Conservation (phyloP, 2,329 filamentous ascomycete species). For the Thielaviopsis euricoi region DNA sequence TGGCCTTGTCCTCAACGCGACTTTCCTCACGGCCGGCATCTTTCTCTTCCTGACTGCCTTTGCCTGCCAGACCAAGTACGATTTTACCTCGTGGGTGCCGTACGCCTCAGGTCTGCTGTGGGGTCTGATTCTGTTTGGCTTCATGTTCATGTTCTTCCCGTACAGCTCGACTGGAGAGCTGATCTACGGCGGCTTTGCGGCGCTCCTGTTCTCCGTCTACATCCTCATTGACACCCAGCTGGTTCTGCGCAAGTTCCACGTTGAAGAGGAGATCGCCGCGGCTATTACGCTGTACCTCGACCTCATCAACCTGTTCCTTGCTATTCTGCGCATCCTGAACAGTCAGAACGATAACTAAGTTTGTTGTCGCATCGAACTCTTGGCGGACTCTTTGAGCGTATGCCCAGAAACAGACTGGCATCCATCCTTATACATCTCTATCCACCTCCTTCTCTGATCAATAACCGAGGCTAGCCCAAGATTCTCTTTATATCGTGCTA, state of each 20-base stretch:
- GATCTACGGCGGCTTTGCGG: constrained; percentile 64
- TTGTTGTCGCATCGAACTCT: no score
- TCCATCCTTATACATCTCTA: neutral
- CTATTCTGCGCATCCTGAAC: constrained; percentile 90
- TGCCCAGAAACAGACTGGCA: neutral
- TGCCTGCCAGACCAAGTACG: constrained; percentile 94
- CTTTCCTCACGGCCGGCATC: constrained; percentile 71
- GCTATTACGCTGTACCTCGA: constrained; percentile 91
- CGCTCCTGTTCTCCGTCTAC: constrained; percentile 84
- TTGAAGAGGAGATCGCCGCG: constrained; percentile 94
- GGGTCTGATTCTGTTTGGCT: constrained; percentile 80
- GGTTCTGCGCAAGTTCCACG: constrained; percentile 87
- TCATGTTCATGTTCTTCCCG: constrained; percentile 83
- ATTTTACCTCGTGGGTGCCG: constrained; percentile 94
- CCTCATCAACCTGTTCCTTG: constrained; percentile 91
- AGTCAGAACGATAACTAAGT: constrained; percentile 80
- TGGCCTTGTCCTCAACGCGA: constrained; percentile 72
- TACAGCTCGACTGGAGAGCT: constrained; percentile 68
- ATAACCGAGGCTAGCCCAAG: neutral
- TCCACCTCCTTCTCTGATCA: neutral
- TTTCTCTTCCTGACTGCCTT: constrained; percentile 71
- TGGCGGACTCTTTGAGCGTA: neutral
- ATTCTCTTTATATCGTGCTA: neutral
- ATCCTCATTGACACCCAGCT: constrained; percentile 94
- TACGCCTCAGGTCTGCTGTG: constrained; percentile 85